These are phyloP conservation scores for Melaleuca alternifolia DNA, from an alignment of 345 rosid species.

Conservation along the genomic window DNA sequence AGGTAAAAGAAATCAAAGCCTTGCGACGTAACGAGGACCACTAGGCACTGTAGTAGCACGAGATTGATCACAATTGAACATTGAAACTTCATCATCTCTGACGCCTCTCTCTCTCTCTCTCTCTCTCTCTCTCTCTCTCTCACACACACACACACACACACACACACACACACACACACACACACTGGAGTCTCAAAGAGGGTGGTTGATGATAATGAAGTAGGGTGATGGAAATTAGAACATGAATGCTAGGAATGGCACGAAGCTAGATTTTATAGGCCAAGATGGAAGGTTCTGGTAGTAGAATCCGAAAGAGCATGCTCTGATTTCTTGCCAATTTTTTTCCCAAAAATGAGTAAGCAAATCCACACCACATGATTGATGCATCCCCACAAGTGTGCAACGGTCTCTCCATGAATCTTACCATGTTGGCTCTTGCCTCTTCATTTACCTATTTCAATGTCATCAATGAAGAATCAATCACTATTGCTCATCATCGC, in stretches of 20 bases:
- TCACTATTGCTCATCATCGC: neutral
- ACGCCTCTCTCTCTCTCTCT: neutral
- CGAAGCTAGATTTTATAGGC: neutral
- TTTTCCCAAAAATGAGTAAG: neutral
- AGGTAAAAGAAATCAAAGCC: constrained; percentile 96
- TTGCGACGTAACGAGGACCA: constrained; percentile 32
- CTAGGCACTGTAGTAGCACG: constrained; percentile 15
- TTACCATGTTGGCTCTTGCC: neutral
- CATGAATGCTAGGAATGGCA: neutral
- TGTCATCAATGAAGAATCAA: neutral
- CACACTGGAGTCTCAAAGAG: neutral
- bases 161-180: too few species aligned
- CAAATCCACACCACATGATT: neutral
- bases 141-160: too few species aligned
- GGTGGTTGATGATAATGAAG: neutral
- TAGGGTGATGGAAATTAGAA: constrained; percentile 1
- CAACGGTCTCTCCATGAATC: neutral
- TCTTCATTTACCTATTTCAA: neutral
- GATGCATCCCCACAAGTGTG: neutral
- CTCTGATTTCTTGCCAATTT: neutral
- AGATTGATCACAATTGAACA: constrained; percentile 10
- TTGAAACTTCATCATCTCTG: constrained; percentile 14
- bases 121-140: neutral
- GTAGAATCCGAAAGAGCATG: neutral
- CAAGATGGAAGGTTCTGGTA: constrained; percentile 1